Percentiles rank a stretch among this genome's conserved stretches.
Evolutionary conservation across 2,329 filamentous ascomycete genomes (phyloP).

Genomic region (Intubia oerlemansii): DNA sequence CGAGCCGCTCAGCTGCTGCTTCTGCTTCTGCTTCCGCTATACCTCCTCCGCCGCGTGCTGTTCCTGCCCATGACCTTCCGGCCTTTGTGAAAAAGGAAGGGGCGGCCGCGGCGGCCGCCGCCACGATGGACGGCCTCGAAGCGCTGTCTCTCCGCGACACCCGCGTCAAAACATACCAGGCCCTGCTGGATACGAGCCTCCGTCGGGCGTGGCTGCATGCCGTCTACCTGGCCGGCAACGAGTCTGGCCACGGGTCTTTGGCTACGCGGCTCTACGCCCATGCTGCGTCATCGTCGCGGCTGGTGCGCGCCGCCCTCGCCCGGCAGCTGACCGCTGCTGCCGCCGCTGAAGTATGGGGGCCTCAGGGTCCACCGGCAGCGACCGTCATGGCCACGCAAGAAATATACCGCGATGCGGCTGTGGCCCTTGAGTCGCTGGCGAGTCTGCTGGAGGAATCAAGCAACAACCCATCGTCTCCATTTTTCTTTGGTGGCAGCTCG

Average conservation of each 20-base stretch:
- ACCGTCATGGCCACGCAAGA: conserved; percentile 12
- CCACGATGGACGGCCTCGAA: not conserved
- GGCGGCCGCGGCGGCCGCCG: conserved; percentile 2
- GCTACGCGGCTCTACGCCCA: conserved; percentile 51
- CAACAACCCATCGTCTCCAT: conserved; percentile 2
- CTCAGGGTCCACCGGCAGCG: conserved; percentile 12
- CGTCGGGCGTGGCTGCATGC: conserved; percentile 76
- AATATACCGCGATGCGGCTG: conserved; percentile 21
- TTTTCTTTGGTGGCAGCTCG: conserved; percentile 35
- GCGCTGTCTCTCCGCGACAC: conserved; percentile 10
- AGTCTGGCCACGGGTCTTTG: conserved; percentile 36
- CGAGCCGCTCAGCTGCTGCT: no score
- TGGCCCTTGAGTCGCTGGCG: conserved; percentile 25
- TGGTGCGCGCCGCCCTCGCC: conserved; percentile 42
- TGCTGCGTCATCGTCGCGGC: conserved; percentile 32
- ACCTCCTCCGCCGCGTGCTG: conserved; percentile 8
- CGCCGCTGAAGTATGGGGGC: conserved; percentile 28
- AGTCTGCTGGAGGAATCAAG: conserved; percentile 15
- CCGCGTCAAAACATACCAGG: conserved; percentile 53
- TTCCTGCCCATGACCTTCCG: conserved; percentile 10
- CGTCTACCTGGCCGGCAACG: conserved; percentile 41
- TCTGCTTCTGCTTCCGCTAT: no score
- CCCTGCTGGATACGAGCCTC: conserved; percentile 56
- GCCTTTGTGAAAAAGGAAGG: conserved; percentile 6
- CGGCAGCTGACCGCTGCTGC: conserved; percentile 54